Percentiles rank a stretch among this genome's conserved stretches.
Conservation (phyloP, 139 green algal species). For the Gonium pectorale region DNA sequence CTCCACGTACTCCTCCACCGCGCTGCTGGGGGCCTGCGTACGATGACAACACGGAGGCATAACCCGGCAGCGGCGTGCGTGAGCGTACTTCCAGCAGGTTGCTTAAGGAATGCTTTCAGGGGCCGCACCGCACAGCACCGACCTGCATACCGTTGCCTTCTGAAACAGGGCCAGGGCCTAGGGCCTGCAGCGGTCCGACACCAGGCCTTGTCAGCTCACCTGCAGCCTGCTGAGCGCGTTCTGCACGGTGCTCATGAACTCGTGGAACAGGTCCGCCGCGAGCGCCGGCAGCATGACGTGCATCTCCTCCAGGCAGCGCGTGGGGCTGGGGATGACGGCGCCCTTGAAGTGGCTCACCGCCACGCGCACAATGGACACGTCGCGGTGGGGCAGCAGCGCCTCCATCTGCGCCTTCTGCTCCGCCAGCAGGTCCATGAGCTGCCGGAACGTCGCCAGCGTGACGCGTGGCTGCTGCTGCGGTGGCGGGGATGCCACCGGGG, state of each 20-base stretch:
- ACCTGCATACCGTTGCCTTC: no score
- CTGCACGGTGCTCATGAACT: constrained; percentile 70
- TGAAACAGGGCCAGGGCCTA: no score
- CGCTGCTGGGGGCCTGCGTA: constrained; percentile 33
- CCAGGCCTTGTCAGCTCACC: background rate
- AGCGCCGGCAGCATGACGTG: constrained; percentile 69
- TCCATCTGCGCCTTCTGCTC: constrained; percentile 71
- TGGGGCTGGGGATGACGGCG: constrained; percentile 75
- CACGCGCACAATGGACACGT: constrained; percentile 61
- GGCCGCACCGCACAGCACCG: no score
- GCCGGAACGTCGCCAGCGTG: constrained; percentile 67
- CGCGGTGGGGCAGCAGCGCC: constrained; percentile 51
- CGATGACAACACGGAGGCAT: no score
- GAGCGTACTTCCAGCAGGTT: no score
- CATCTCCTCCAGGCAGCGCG: constrained; percentile 66
- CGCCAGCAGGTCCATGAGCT: constrained; percentile 68
- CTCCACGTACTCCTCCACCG: constrained; percentile 85
- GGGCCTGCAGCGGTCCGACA: no score
- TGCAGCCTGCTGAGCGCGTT: constrained; percentile 66
- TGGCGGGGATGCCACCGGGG: background rate
- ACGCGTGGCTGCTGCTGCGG: constrained; percentile 37
- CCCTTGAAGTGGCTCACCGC: constrained; percentile 66
- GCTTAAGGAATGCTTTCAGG: no score
- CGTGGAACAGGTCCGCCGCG: constrained; percentile 71
- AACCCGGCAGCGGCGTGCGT: no score